Evolutionary conservation across 1,284 basidiomycete genomes (phyloP).

Genomic region (Coniferiporia weirii): DNA sequence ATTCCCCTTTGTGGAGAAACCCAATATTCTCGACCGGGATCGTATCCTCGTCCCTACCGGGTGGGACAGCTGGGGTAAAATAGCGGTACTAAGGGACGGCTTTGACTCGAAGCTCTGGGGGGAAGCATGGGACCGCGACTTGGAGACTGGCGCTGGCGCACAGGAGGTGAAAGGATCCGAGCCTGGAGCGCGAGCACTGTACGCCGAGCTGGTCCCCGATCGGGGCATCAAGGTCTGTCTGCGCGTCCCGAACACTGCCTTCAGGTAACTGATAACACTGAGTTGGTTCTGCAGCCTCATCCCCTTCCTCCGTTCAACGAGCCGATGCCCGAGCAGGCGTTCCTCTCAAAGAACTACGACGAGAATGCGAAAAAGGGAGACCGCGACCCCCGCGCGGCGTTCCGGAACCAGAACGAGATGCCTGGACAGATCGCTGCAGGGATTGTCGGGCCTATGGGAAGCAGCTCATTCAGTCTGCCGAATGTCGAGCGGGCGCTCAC

Average conservation of each 20-base stretch:
- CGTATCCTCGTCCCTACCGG: constrained; percentile 89
- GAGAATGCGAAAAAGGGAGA: constrained; percentile 84
- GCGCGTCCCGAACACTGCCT: not conserved
- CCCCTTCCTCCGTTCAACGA: constrained; percentile 71
- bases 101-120: constrained; percentile 83
- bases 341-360: constrained; percentile 85
- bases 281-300: constrained; percentile 42
- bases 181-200: constrained; percentile 52
- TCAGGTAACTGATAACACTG: not conserved
- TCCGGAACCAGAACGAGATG: constrained; percentile 65
- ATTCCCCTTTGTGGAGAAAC: constrained; percentile 82
- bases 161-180: constrained; percentile 38
- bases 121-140: constrained; percentile 77
- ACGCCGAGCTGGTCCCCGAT: constrained; percentile 61
- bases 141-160: constrained; percentile 34
- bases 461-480: constrained; percentile 76
- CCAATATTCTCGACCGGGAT: constrained; percentile 91
- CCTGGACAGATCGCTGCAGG: constrained; percentile 45
- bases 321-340: constrained; percentile 79
- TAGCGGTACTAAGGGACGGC: constrained; percentile 83
- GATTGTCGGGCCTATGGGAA: constrained; percentile 86
- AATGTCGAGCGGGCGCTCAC: constrained; percentile 80
- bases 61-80: constrained; percentile 99
- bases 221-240: constrained; percentile 59
- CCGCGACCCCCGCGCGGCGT: constrained; percentile 82